Conservation (phyloP, 2,329 filamentous ascomycete genomes). For the Drechslera avenae region DNA sequence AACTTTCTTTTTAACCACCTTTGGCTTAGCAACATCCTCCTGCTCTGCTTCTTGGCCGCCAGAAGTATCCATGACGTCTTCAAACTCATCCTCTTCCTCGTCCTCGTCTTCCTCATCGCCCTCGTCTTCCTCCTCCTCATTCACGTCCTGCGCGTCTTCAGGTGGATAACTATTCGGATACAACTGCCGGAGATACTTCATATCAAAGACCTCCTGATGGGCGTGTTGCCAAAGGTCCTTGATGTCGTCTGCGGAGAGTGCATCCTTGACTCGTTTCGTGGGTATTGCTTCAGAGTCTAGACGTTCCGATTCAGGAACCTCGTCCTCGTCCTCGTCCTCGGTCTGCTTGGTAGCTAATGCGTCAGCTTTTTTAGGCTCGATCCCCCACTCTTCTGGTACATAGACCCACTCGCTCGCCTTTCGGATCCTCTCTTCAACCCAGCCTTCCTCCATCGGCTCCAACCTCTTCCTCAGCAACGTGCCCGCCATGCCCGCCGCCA, state of each 20-base stretch:
- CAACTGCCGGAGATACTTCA: constrained; percentile 16
- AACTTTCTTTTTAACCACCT: constrained; percentile 9
- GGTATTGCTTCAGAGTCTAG: constrained; percentile 19
- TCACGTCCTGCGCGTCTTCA: constrained; percentile 8
- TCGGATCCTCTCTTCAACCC: constrained; percentile 34
- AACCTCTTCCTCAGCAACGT: constrained; percentile 35
- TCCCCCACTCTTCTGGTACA: constrained; percentile 37
- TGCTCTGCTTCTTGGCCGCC: constrained; percentile 6
- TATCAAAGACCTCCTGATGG: constrained; percentile 27
- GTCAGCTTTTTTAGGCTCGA: constrained; percentile 26
- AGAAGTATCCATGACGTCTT: constrained; percentile 26
- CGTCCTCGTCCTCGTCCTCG: constrained; percentile 15
- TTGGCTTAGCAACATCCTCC: constrained; percentile 10
- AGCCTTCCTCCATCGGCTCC: constrained; percentile 35
- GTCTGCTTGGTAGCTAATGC: neutral
- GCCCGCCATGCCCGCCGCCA: constrained; percentile 26
- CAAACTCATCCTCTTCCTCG: constrained; percentile 26
- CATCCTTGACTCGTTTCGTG: constrained; percentile 23
- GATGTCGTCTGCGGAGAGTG: constrained; percentile 27
- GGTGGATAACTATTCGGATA: constrained; percentile 11
- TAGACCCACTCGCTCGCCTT: constrained; percentile 39
- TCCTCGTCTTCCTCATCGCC: constrained; percentile 20
- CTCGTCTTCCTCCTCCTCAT: constrained; percentile 21
- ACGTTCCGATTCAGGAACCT: constrained; percentile 10
- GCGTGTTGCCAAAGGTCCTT: constrained; percentile 27